Evolutionary conservation across 2,329 filamentous ascomycete genomes (phyloP).

Genomic region (Scedosporium apiospermum): DNA sequence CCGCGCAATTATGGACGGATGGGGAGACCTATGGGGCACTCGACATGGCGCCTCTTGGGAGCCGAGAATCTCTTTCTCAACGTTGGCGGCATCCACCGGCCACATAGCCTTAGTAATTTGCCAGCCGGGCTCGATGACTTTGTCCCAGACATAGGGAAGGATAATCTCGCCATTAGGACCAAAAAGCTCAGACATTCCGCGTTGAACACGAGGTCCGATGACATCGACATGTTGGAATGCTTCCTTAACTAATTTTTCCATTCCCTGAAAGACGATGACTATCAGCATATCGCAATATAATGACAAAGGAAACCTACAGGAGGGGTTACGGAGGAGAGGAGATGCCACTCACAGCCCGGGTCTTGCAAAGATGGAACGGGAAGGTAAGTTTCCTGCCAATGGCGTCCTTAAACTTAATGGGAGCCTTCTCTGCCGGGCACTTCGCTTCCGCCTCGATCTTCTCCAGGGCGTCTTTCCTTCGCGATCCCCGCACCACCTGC

Average conservation of each 20-base stretch:
- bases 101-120: slow-evolving; percentile 47
- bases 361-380: slow-evolving; percentile 75
- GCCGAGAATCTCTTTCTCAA: slow-evolving; percentile 3
- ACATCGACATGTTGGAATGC: slow-evolving; percentile 72
- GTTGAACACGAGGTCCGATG: slow-evolving; percentile 64
- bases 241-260: slow-evolving; percentile 80
- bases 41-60: slow-evolving; percentile 2
- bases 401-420: slow-evolving; percentile 85
- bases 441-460: slow-evolving; percentile 32
- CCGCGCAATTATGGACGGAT: neutral
- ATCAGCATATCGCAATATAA: neutral
- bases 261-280: slow-evolving; percentile 45
- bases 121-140: slow-evolving; percentile 65
- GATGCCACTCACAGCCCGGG: slow-evolving; percentile 59
- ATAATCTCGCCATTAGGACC: slow-evolving; percentile 77
- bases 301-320: neutral
- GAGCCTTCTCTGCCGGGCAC: slow-evolving; percentile 52
- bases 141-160: slow-evolving; percentile 69
- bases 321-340: neutral
- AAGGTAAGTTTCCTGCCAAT: slow-evolving; percentile 91
- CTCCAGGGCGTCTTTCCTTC: too few relatives aligned
- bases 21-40: slow-evolving; percentile 4
- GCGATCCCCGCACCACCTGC: neutral
- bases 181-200: slow-evolving; percentile 72
- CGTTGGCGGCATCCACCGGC: slow-evolving; percentile 21